A percentile compares a stretch with the other conserved stretches of the same genome.
Evolutionary conservation across 2,329 filamentous ascomycete genomes (phyloP).

Genomic region (Bipolaris cookei): DNA sequence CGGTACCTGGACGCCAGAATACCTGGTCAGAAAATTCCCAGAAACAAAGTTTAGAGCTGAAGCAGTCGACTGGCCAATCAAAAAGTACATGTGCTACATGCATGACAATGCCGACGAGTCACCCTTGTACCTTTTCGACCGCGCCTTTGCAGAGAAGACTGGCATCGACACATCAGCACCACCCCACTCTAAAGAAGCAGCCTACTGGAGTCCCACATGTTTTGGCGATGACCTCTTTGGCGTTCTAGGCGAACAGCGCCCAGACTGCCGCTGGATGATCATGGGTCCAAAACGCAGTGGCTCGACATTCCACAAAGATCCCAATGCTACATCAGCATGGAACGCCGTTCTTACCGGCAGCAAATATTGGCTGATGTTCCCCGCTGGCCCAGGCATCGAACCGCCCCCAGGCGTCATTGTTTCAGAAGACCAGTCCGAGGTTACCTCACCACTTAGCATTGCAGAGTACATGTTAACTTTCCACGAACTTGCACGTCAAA

Average conservation of each 20-base stretch:
- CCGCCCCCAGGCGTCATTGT: constrained; percentile 89
- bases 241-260: constrained; percentile 76
- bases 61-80: constrained; percentile 88
- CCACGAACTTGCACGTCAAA: constrained; percentile 78
- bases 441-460: constrained; percentile 91
- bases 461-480: constrained; percentile 96
- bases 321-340: constrained; percentile 81
- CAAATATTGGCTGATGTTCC: constrained; percentile 99
- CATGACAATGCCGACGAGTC: constrained; percentile 79
- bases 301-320: constrained; percentile 91
- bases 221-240: constrained; percentile 89
- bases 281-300: constrained; percentile 85
- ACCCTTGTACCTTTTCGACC: constrained; percentile 91
- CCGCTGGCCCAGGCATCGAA: constrained; percentile 66
- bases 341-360: constrained; percentile 88
- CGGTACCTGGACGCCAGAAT: constrained; percentile 73
- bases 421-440: constrained; percentile 86
- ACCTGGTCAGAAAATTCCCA: constrained; percentile 68
- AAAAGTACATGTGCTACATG: constrained; percentile 85
- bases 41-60: constrained; percentile 82
- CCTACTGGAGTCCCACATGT: constrained; percentile 81
- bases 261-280: constrained; percentile 91
- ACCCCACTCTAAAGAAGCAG: constrained; percentile 58
- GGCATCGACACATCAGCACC: constrained; percentile 52
- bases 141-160: constrained; percentile 87